Evolutionary conservation across 257 asterid genomes (phyloP), one percentile per base, ranked within the genome.

Genomic region (Misopates orontium): DNA sequence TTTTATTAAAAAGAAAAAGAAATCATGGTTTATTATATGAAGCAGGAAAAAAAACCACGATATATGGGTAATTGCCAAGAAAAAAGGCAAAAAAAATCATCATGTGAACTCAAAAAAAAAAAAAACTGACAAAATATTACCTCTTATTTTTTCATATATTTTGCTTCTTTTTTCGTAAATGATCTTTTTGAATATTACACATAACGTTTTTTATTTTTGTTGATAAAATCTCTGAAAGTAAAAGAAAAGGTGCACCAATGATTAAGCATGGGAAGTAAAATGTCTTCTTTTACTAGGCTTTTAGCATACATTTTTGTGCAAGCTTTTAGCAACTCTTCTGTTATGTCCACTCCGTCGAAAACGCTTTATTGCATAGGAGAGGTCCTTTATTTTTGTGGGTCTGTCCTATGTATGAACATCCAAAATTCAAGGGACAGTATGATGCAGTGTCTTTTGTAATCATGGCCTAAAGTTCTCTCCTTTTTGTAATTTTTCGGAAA

Each of bases 281-380:
- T 40, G 17, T 8, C 4, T 23, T 9, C 21, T 21, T 9, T 24
- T 25, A 62, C 14, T 52, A 18, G 8, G 5, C 57, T 15, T 9
- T 18, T 32, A 28, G 18, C 84, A 78, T 71, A 52, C 63, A 72
- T 75, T 73, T 81, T 77, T 62, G 81, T 79, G 80, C 85, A 70
- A 55, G 40, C 49, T 17, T 21, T 59, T 28, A 28, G 4, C 54
- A 18, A 23, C 15, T 32, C 10, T 20, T 49, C 7, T 49, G 10
- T 49, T 49, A 1, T 8, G 21, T n/a, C 21, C 59, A 54, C 8
- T 56, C 19, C 40, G 23, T 18, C 22, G 32, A 55, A 54, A 52
- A 18, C 13, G 25, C 16, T 12, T 36, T 45, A 22, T 58, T 52
- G 64, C 53, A 68, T 55, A 3, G 17, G 63, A 22, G 65, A 73